These are phyloP conservation scores for Orbilia quercus DNA, from an alignment of 2,329 filamentous ascomycete genomes.

Conservation along the genomic window DNA sequence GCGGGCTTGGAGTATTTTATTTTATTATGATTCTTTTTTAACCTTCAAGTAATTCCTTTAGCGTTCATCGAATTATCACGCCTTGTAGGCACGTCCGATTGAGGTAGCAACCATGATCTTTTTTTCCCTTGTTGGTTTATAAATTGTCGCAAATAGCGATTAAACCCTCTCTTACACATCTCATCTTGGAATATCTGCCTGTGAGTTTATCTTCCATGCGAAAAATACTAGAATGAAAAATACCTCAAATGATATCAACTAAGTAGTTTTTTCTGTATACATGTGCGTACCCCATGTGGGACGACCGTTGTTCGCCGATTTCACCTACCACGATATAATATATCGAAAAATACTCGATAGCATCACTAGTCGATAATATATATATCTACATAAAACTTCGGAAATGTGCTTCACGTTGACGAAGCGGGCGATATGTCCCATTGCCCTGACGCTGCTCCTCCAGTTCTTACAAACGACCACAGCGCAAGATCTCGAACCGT, in stretches of 20 bases:
- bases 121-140: background rate
- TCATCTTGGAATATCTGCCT: no score
- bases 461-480: background rate
- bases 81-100: background rate
- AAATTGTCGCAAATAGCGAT: slow-evolving; percentile 22
- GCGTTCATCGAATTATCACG: background rate
- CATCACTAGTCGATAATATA: no score
- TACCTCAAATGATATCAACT: no score
- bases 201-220: no score
- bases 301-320: no score
- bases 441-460: slow-evolving; percentile 3
- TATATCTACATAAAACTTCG: background rate
- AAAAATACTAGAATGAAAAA: slow-evolving; percentile 1
- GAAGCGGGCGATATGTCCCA: slow-evolving; percentile 7
- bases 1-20: background rate
- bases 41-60: background rate
- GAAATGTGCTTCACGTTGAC: slow-evolving; percentile 21
- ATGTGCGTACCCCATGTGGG: no score
- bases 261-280: no score
- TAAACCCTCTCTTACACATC: background rate
- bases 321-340: no score
- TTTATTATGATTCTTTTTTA: background rate
- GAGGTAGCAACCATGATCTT: no score
- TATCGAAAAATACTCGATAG: no score
- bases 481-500: slow-evolving; percentile 16